Evolutionary conservation across 345 rosid genomes (phyloP).

Genomic region (Pugionium dolabratum): DNA sequence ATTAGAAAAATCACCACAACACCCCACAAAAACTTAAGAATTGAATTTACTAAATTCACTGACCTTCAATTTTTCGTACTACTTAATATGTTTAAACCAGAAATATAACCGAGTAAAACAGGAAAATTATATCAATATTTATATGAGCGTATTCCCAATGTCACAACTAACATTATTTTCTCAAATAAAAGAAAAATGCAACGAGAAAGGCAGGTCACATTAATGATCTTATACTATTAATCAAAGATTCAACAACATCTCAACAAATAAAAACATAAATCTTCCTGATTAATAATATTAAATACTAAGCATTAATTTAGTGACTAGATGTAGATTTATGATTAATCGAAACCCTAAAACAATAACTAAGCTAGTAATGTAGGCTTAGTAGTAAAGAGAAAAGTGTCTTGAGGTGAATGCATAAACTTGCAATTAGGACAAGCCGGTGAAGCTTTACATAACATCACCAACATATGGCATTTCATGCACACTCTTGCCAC

Average conservation of each 20-base stretch:
- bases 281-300: conserved; percentile 11
- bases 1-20: no score
- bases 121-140: no score
- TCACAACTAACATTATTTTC: background rate
- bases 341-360: background rate
- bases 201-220: background rate
- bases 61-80: no score
- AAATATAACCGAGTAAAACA: no score
- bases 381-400: conserved; percentile 27
- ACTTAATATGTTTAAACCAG: no score
- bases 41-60: no score
- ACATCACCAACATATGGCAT: conserved; percentile 83
- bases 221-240: background rate
- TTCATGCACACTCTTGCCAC: conserved; percentile 66
- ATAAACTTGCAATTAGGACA: conserved; percentile 90
- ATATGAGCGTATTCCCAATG: no score
- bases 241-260: conserved; percentile 17
- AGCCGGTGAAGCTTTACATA: conserved; percentile 61
- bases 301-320: conserved; percentile 11
- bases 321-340: conserved; percentile 1
- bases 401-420: conserved; percentile 45
- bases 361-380: conserved; percentile 18
- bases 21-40: no score
- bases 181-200: background rate
- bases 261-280: conserved; percentile 7